Conservation (phyloP, 2,329 filamentous ascomycete genomes). For the Grosmannia penicillata region DNA sequence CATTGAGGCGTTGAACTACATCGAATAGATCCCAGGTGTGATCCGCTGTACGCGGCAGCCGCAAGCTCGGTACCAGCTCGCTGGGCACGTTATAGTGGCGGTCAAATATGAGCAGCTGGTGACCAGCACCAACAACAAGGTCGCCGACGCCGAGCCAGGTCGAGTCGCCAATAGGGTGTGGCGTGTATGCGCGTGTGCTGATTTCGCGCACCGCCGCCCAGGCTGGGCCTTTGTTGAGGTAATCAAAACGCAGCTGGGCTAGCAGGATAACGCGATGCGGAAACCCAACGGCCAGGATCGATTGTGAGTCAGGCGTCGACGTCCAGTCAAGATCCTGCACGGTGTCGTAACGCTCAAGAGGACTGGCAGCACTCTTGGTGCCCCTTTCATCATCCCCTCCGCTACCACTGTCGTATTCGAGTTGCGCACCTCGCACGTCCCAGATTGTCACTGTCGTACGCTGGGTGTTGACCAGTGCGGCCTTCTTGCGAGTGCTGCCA, state of each 20-base stretch:
- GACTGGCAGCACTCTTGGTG: too few relatives aligned
- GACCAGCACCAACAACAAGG: conserved; percentile 76
- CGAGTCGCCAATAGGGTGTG: conserved; percentile 83
- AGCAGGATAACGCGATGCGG: conserved; percentile 71
- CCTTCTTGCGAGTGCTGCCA: conserved; percentile 75
- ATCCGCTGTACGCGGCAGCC: conserved; percentile 31
- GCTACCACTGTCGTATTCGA: conserved; percentile 68
- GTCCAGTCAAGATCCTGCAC: conserved; percentile 91
- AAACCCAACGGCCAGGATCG: conserved; percentile 84
- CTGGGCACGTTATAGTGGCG: conserved; percentile 54
- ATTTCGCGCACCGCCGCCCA: conserved; percentile 81
- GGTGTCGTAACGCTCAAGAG: conserved; percentile 57
- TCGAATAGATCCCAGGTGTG: conserved; percentile 60
- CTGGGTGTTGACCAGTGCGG: conserved; percentile 61
- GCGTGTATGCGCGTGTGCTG: conserved; percentile 64
- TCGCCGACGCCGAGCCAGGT: conserved; percentile 80
- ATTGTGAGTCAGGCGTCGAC: conserved; percentile 76
- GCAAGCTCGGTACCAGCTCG: conserved; percentile 37
- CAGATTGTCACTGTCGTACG: conserved; percentile 74
- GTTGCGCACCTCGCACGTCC: conserved; percentile 68
- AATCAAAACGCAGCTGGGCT: conserved; percentile 81
- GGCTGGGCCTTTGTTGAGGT: conserved; percentile 74
- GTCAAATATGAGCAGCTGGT: conserved; percentile 77
- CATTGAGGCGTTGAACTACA: conserved; percentile 70
- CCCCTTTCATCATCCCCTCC: too few relatives aligned